Evolutionary conservation across 306 rosid genomes (phyloP), one percentile per base, ranked within the genome.

Genomic region (Fragaria ananassa): DNA sequence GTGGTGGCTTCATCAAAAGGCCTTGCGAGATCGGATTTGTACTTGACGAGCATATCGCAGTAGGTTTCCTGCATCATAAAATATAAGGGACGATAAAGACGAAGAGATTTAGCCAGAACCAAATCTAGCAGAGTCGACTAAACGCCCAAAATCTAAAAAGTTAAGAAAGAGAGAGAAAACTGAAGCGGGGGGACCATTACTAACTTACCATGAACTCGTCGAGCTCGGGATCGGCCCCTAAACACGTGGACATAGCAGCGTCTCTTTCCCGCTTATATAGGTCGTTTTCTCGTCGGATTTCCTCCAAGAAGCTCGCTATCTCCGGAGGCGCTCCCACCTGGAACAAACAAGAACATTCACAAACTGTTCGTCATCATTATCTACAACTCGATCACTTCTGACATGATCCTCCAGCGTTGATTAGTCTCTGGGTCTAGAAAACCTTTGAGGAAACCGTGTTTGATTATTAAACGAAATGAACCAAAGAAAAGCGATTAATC

Each of bases 251-350:
- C 76, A 86, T 87, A 35, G 74, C 80, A 18, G 70, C 70, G 27
- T 65, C 70, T 65, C 70, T 65, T 17, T 65, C 70, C 4, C 81
- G 68, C 85, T 88, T 88, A 70, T 80, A 80, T 68, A 79, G 69
- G 80, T 91, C 93, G 74, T 85, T 87, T 85, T 91, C 91, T 81
- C 80, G 80, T 56, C 88, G 89, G 90, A 96, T 89, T 85, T 88
- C 97, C 17, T 92, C 98, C 21, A 96, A 83, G 83, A 89, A 86
- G 51, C 85, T 58, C 54, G 91, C 93, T 19, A 92, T 88, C 80
- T 92, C 99, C 64, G 97, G 97, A 51, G 99, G 97, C 64, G 99
- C 99, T 47, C 99, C 99, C 3, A 95, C 97, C 98, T 94, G 63
- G 12, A 27, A 34, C 34, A 44, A 8, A 60, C 41, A 61, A 60